phyloP scores from a whole-genome alignment of 805 yeast species.

The Candida taoyuanica region DNA sequence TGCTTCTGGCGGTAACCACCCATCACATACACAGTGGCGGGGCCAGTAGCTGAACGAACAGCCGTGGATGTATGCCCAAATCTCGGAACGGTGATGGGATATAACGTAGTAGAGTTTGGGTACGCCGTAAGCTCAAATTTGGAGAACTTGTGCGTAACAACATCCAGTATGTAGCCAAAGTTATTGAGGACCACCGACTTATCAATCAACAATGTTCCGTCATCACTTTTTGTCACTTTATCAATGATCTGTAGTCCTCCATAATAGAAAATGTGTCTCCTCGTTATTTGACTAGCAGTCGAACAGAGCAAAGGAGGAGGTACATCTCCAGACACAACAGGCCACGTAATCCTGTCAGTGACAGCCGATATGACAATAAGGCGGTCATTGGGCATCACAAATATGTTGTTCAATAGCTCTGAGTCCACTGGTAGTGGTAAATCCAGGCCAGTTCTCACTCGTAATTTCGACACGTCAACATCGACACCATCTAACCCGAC shows the following conservation, averaged over 20 bases:
- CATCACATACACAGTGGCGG: slow-evolving; percentile 38
- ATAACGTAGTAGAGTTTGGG: slow-evolving; percentile 27
- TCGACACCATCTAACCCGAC: slow-evolving; percentile 5
- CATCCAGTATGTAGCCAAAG: slow-evolving; percentile 57
- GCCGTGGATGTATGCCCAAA: slow-evolving; percentile 38
- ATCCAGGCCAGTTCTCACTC: slow-evolving; percentile 34
- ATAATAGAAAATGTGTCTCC: slow-evolving; percentile 53
- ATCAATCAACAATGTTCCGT: slow-evolving; percentile 27
- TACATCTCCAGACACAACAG: slow-evolving; percentile 34
- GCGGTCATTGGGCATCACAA: slow-evolving; percentile 34
- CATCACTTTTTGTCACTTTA: slow-evolving; percentile 30
- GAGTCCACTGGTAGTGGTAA: slow-evolving; percentile 44
- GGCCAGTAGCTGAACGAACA: slow-evolving; percentile 14
- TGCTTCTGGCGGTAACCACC: slow-evolving; percentile 43
- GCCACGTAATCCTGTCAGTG: slow-evolving; percentile 35
- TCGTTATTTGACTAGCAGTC: slow-evolving; percentile 45
- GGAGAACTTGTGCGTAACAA: slow-evolving; percentile 41
- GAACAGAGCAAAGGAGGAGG: slow-evolving; percentile 53
- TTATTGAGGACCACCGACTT: slow-evolving; percentile 46
- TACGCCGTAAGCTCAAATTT: slow-evolving; percentile 37
- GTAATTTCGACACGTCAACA: slow-evolving; percentile 32
- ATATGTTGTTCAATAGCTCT: slow-evolving; percentile 38
- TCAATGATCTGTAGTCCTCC: slow-evolving; percentile 59
- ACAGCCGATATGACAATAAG: slow-evolving; percentile 36
- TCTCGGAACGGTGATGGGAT: slow-evolving; percentile 33